Evolutionary conservation across 768 basidiomycete species (phyloP).

Genomic region (Trametes villosa): DNA sequence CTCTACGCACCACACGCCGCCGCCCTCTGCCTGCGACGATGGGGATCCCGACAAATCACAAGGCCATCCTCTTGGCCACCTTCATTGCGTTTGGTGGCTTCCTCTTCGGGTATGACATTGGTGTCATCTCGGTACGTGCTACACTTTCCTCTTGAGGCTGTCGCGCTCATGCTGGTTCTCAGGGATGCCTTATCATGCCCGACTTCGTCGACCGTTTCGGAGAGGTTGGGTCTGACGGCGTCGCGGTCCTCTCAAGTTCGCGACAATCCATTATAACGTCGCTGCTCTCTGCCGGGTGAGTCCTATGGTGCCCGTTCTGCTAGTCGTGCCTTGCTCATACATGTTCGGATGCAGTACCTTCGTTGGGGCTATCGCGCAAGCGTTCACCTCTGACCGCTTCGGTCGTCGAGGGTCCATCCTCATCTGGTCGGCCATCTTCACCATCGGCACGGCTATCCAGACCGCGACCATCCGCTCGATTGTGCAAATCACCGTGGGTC

Average conservation of each 20-base stretch:
- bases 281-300: slow-evolving; percentile 73
- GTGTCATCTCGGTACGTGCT: slow-evolving; percentile 66
- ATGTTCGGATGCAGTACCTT: slow-evolving; percentile 16
- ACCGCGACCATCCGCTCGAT: slow-evolving; percentile 65
- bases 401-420: slow-evolving; percentile 77
- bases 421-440: slow-evolving; percentile 78
- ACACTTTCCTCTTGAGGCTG: background rate
- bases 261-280: slow-evolving; percentile 81
- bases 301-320: background rate
- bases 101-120: slow-evolving; percentile 77
- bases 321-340: slow-evolving; percentile 17
- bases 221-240: slow-evolving; percentile 49
- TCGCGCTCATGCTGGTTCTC: slow-evolving; percentile 5
- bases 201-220: slow-evolving; percentile 78
- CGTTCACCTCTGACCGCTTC: slow-evolving; percentile 74
- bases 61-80: slow-evolving; percentile 64
- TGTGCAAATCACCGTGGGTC: slow-evolving; percentile 71
- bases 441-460: slow-evolving; percentile 68
- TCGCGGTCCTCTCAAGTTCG: slow-evolving; percentile 56
- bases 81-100: slow-evolving; percentile 82
- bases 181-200: slow-evolving; percentile 82
- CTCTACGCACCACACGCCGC: background rate
- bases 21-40: slow-evolving; percentile 21
- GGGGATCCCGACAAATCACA: slow-evolving; percentile 63
- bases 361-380: slow-evolving; percentile 65